Evolutionary conservation across 2,329 filamentous ascomycete species (phyloP).

Genomic region (Arthroderma sp.): DNA sequence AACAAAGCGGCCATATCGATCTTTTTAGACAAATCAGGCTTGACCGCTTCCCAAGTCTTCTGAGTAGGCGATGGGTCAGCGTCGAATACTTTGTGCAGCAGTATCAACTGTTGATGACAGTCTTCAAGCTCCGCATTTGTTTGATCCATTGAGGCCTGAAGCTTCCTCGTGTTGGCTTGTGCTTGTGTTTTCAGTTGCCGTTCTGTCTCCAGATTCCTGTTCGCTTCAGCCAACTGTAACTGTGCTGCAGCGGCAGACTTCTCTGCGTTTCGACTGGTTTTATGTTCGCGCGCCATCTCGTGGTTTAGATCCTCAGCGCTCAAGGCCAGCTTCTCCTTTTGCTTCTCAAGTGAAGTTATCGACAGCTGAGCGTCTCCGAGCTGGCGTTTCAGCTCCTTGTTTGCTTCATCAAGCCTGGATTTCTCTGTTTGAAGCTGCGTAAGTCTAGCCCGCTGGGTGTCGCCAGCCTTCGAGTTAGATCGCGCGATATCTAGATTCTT

Average conservation of each 20-base stretch:
- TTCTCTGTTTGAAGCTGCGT: constrained; percentile 72
- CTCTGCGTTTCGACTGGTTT: constrained; percentile 78
- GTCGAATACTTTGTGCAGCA: constrained; percentile 77
- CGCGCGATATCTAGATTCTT: constrained; percentile 94
- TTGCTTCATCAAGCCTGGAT: constrained; percentile 67
- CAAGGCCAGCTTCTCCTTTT: constrained; percentile 81
- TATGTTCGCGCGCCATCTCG: constrained; percentile 79
- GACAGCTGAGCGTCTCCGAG: constrained; percentile 74
- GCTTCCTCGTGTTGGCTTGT: constrained; percentile 68
- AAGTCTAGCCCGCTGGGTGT: constrained; percentile 68
- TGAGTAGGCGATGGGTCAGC: constrained; percentile 55
- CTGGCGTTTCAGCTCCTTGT: constrained; percentile 66
- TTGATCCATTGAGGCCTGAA: constrained; percentile 67
- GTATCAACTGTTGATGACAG: constrained; percentile 64
- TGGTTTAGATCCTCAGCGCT: constrained; percentile 86
- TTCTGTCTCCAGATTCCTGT: constrained; percentile 82
- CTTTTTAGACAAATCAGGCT: constrained; percentile 54
- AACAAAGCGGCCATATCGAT: constrained; percentile 75
- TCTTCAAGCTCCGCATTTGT: constrained; percentile 71
- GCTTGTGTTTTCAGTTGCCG: constrained; percentile 73
- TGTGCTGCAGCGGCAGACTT: constrained; percentile 70
- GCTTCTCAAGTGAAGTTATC: constrained; percentile 78
- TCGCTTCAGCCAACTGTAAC: constrained; percentile 75
- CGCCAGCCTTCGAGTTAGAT: constrained; percentile 72
- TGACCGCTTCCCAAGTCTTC: constrained; percentile 55